Base-by-base conservation (phyloP, 495 filamentous ascomycete species). In the Jackrogersella multiformis region DNA sequence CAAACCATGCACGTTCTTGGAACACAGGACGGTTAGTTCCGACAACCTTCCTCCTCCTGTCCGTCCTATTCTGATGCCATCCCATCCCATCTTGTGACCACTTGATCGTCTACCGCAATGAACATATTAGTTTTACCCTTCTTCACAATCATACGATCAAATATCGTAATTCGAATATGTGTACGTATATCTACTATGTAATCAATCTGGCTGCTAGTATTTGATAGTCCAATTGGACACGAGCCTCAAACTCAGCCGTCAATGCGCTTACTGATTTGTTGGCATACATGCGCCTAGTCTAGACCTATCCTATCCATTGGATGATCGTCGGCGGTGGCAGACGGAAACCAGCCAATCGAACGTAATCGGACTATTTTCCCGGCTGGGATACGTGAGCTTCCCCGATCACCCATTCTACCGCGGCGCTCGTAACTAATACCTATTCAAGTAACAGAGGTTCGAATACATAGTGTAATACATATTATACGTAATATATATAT, bases 211-310 rank as follows among this genome's bases (percentile, higher is more conserved):
- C n/a, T n/a, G n/a, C n/a, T n/a, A n/a, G n/a, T 48, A 41, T 68
- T 30, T 24, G 45, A 69, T 57, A 69, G 56, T 42, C 66, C 61
- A 69, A 69, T 69, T 69, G 55, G 66, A 64, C 66, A 56, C 66
- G 42, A 64, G 61, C 66, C 66, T 69, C 66, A 68, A 68, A 54
- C 53, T 65, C 52, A 66, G 57, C 61, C 52, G 61, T 70, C 61
- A 58, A 66, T 66, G 67, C 61, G 61, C 54, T 32, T 70, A 70
- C 36, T 61, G 66, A 70, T 70, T 70, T 66, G 67, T 66, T 70
- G 67, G 67, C 67, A 65, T 51, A 56, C 52, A 70, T 70, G 57
- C 67, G 39, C 53, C 66, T 61, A 61, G 66, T 52, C 61, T 15
- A 46, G 23, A 55, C 26, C 18, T 70, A 54, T 10, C 36, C 56